phyloP scores from a whole-genome alignment of 345 rosid species.

The Populus pruinosa region DNA sequence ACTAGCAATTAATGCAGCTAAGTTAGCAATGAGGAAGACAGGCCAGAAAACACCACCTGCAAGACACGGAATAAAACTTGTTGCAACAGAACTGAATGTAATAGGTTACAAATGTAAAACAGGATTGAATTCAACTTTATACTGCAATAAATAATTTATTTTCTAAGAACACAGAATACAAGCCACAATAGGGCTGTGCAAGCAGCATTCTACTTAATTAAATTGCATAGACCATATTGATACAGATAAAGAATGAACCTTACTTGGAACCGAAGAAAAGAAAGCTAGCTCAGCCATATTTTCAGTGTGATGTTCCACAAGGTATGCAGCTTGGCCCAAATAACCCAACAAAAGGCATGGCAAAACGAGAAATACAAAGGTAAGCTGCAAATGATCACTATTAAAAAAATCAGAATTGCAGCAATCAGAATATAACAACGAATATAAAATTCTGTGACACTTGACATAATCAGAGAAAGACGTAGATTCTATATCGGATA shows the following conservation, averaged over 20 bases:
- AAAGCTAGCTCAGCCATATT: slow-evolving; percentile 55
- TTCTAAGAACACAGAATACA: neutral
- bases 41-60: slow-evolving; percentile 89
- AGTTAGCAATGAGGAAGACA: slow-evolving; percentile 71
- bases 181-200: neutral
- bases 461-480: neutral
- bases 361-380: slow-evolving; percentile 87
- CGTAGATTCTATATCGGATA: slow-evolving; percentile 7
- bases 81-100: neutral
- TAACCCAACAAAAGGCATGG: slow-evolving; percentile 97
- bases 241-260: slow-evolving; percentile 26
- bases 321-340: slow-evolving; percentile 99
- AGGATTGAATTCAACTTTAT: slow-evolving; percentile 2
- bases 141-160: neutral
- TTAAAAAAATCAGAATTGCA: slow-evolving; percentile 31
- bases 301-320: slow-evolving; percentile 54
- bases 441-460: slow-evolving; percentile 1
- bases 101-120: neutral
- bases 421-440: slow-evolving; percentile 11
- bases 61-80: slow-evolving; percentile 19
- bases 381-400: slow-evolving; percentile 75
- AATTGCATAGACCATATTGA: neutral
- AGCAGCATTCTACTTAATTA: neutral
- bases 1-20: slow-evolving; percentile 96
- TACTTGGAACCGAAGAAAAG: slow-evolving; percentile 91